Percentiles rank a stretch among this genome's conserved stretches.
These are phyloP conservation scores for Pholiota conissans DNA, from an alignment of 768 basidiomycete species.

Conservation along the genomic window DNA sequence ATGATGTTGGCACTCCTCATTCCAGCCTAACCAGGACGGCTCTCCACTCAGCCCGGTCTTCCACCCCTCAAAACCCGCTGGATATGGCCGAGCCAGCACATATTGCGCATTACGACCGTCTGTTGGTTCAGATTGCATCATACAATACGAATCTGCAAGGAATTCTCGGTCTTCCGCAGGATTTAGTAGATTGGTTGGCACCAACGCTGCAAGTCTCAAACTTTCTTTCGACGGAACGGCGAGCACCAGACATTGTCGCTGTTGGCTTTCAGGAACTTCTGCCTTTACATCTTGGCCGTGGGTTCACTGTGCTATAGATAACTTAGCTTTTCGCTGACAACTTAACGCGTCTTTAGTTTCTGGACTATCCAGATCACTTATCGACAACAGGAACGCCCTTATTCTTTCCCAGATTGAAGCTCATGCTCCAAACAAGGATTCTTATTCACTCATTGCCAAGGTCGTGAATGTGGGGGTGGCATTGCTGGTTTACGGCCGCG, in stretches of 20 bases:
- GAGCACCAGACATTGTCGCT: conserved; percentile 83
- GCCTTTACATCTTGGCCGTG: conserved; percentile 85
- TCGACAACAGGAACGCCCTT: conserved; percentile 67
- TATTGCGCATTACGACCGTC: conserved; percentile 24
- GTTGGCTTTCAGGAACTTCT: conserved; percentile 94
- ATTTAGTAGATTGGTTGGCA: conserved; percentile 89
- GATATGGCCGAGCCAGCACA: conserved; percentile 7
- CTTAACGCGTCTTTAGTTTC: conserved; percentile 50
- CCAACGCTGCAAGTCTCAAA: conserved; percentile 78
- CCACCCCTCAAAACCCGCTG: not conserved
- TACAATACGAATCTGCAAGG: conserved; percentile 94
- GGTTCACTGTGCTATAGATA: conserved; percentile 30
- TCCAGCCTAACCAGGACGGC: not conserved
- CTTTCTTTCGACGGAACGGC: conserved; percentile 60
- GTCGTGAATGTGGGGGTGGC: conserved; percentile 87
- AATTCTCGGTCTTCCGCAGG: conserved; percentile 69
- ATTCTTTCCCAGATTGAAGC: conserved; percentile 75
- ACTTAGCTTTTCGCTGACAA: conserved; percentile 6
- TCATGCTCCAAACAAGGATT: conserved; percentile 69
- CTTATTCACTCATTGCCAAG: conserved; percentile 77
- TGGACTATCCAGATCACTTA: conserved; percentile 70
- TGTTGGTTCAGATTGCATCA: conserved; percentile 79
- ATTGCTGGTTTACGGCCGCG: conserved; percentile 81
- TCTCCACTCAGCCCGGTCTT: not conserved
- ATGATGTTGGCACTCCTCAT: not conserved